Conservation (phyloP, 352 stramenopile species). For the Globisporangium viniferum region DNA sequence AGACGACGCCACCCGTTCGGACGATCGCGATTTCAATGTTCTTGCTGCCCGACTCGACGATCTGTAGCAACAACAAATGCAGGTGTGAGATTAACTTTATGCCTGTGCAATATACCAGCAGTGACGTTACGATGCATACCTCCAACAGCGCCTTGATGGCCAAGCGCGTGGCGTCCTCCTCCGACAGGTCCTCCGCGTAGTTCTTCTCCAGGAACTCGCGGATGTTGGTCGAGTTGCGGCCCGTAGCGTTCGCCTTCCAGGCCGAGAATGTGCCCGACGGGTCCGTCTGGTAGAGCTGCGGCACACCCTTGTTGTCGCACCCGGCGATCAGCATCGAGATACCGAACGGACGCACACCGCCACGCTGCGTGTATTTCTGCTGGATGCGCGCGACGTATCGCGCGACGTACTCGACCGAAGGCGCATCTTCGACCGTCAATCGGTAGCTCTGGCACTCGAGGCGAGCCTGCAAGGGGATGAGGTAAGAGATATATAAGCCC, state of each 20-base stretch:
- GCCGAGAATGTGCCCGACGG: constrained; percentile 96
- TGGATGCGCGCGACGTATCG: constrained; percentile 96
- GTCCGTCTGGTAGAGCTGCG: constrained; percentile 98
- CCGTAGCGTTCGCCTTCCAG: constrained; percentile 99
- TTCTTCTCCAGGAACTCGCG: constrained; percentile 99
- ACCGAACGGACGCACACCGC: constrained; percentile 97
- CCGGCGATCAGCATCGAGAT: constrained; percentile 97
- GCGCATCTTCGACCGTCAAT: constrained; percentile 93
- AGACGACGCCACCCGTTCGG: constrained; percentile 58
- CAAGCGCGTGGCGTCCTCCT: constrained; percentile 91
- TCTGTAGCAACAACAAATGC: constrained; percentile 1
- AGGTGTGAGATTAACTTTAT: too few species aligned
- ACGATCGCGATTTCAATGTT: constrained; percentile 99
- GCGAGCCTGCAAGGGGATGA: constrained; percentile 46
- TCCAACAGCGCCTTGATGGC: constrained; percentile 96
- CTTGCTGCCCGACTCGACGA: constrained; percentile 98
- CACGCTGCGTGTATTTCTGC: constrained; percentile 98
- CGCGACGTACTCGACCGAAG: constrained; percentile 96
- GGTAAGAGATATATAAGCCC: background rate
- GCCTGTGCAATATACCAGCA: background rate
- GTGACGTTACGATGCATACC: constrained; percentile 19
- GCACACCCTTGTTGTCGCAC: constrained; percentile 88
- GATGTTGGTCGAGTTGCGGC: constrained; percentile 96
- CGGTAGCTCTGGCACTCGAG: constrained; percentile 99
- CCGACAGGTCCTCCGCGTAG: constrained; percentile 90